Evolutionary conservation across 1,139 yeast genomes (phyloP).

Genomic region (Candida sp.): DNA sequence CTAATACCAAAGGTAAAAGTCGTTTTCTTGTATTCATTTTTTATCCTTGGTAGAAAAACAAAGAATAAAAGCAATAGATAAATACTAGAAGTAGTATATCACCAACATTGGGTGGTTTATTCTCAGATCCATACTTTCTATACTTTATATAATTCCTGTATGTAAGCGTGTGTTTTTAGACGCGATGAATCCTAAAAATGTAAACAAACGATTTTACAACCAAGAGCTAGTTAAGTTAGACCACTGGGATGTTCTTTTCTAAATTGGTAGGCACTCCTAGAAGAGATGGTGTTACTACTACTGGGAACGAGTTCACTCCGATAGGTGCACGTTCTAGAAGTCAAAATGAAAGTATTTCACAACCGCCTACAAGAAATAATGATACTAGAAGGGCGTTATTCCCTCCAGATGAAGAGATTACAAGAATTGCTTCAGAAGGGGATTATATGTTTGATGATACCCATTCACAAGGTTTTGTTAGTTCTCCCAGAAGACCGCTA

Average conservation of each 20-base stretch:
- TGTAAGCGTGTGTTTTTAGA: background rate
- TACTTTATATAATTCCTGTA: background rate
- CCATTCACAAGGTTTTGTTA: background rate
- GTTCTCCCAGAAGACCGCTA: background rate
- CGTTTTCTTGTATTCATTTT: too few relatives aligned
- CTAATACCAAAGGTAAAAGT: too few relatives aligned
- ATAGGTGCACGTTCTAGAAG: constrained; percentile 20
- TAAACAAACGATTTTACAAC: constrained; percentile 1
- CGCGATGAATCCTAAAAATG: background rate
- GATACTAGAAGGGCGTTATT: background rate
- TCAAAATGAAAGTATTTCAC: constrained; percentile 9
- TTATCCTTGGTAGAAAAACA: too few relatives aligned
- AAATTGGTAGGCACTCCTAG: constrained; percentile 28
- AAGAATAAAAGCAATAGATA: too few relatives aligned
- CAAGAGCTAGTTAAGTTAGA: background rate
- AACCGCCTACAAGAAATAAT: background rate
- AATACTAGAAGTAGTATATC: too few relatives aligned
- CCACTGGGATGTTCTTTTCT: constrained; percentile 4
- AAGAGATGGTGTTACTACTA: constrained; percentile 7
- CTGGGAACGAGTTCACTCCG: constrained; percentile 39
- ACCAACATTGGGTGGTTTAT: too few relatives aligned
- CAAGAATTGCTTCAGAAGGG: background rate
- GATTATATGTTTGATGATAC: background rate
- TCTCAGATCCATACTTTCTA: background rate
- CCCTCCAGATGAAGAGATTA: background rate